phyloP scores from a whole-genome alignment of 2,329 filamentous ascomycete genomes.

The Alternaria sp. region DNA sequence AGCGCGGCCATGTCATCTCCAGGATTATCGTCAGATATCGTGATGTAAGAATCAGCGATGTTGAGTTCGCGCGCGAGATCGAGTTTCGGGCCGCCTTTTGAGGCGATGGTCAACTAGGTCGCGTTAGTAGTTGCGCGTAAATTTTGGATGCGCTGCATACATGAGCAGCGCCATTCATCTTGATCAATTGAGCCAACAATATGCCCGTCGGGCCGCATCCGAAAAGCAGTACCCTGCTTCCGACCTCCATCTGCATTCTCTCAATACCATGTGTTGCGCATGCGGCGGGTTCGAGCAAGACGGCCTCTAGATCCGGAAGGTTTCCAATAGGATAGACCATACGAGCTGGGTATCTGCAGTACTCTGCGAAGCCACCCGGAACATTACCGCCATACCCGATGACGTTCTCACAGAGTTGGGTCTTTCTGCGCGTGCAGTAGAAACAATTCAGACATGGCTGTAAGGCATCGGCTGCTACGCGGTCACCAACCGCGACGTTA shows the following conservation, averaged over 20 bases:
- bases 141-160: slow-evolving; percentile 27
- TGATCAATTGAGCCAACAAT: slow-evolving; percentile 67
- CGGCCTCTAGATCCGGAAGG: slow-evolving; percentile 71
- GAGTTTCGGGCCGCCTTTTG: slow-evolving; percentile 73
- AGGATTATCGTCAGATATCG: slow-evolving; percentile 44
- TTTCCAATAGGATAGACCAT: slow-evolving; percentile 71
- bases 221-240: slow-evolving; percentile 70
- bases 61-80: slow-evolving; percentile 63
- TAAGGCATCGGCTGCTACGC: slow-evolving; percentile 67
- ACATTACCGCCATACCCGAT: slow-evolving; percentile 71
- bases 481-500: slow-evolving; percentile 66
- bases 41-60: slow-evolving; percentile 57
- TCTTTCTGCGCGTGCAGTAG: slow-evolving; percentile 73
- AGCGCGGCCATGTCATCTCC: slow-evolving; percentile 63
- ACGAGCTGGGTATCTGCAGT: slow-evolving; percentile 63
- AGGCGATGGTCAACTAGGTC: slow-evolving; percentile 66
- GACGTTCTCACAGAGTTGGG: slow-evolving; percentile 73
- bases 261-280: slow-evolving; percentile 75
- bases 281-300: slow-evolving; percentile 72
- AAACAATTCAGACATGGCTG: slow-evolving; percentile 75
- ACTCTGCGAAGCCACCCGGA: slow-evolving; percentile 76
- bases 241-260: slow-evolving; percentile 70
- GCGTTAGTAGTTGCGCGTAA: neutral
- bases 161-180: slow-evolving; percentile 71
- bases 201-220: slow-evolving; percentile 72